Evolutionary conservation across 352 stramenopile genomes (phyloP).

Genomic region (Phytophthora macrochlamydospora): DNA sequence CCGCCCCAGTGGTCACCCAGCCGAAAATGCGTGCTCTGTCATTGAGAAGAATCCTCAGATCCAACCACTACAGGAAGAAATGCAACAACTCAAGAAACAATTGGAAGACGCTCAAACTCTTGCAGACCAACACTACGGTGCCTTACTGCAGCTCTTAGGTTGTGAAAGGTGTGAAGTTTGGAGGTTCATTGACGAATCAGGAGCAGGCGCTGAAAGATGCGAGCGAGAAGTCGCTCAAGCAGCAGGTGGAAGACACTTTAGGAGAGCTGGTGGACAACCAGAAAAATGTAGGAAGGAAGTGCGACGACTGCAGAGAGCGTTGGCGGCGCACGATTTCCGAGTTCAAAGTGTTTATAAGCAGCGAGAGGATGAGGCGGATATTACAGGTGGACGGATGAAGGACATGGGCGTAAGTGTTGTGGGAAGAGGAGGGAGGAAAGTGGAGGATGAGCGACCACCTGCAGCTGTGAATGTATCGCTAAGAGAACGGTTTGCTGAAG

Average conservation of each 20-base stretch:
- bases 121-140: slow-evolving; percentile 5
- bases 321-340: slow-evolving; percentile 16
- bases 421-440: too few relatives aligned
- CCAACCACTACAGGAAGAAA: slow-evolving; percentile 1
- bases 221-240: not conserved
- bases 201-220: not conserved
- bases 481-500: too few relatives aligned
- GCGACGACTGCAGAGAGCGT: slow-evolving; percentile 8
- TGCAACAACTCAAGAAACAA: slow-evolving; percentile 11
- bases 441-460: too few relatives aligned
- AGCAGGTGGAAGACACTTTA: slow-evolving; percentile 4
- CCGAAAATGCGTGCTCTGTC: slow-evolving; percentile 3
- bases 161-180: too few relatives aligned
- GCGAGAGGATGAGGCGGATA: too few relatives aligned
- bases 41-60: not conserved
- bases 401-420: too few relatives aligned
- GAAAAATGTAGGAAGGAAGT: slow-evolving; percentile 12
- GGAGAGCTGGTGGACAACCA: slow-evolving; percentile 13
- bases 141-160: too few relatives aligned
- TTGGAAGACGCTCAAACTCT: slow-evolving; percentile 3
- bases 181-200: slow-evolving; percentile 2
- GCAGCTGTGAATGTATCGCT: too few relatives aligned
- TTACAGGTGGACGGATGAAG: too few relatives aligned
- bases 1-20: too few relatives aligned
- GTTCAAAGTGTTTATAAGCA: not conserved